Evolutionary conservation across 2,329 filamentous ascomycete genomes (phyloP), one percentile per base, ranked within the genome.

Genomic region (Trichoderma citrinoviride): DNA sequence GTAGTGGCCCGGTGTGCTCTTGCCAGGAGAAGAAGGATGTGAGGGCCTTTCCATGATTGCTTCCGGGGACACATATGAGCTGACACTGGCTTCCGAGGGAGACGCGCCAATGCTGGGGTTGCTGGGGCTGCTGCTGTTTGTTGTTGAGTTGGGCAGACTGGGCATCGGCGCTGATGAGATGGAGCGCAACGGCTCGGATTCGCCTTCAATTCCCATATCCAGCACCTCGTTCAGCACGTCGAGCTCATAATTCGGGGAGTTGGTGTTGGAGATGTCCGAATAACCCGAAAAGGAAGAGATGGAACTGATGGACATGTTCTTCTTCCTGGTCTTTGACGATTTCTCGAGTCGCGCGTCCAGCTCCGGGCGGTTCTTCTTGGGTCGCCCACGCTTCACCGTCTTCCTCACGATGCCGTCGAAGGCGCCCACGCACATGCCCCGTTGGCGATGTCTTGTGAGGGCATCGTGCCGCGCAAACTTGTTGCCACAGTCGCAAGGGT

Each of bases 391-490:
- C 78, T 87, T 87, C 49, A 84, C 85, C 7, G 82, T 79, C 73
- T 86, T 87, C 56, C 84, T 80, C 7, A 86, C 84, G 15, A 85
- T 80, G 44, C 93, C 93, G 68, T 96, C 92, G 71, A 98, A 96
- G 5, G 93, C 94, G 64, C 95, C 95, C 64, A 95, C 90, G 77
- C 95, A 99, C 91, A 97, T 97, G 62, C 94, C 95, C 46, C 95
- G 89, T 77, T 98, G 95, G 61, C 93, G 88, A 76, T 99, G 95
- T 64, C 95, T 87, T 23, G 95, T 98, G 61, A 99, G 84, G 17
- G 95, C 95, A 76, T 99, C 95, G 73, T 98, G 94, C 64, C 95
- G 88, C 40, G 94, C 94, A 75, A 99, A 99, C 70, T 90, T 92
- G 77, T 96, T 96, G 65, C 94, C 93, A 75, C 95, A 99, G 68